These are phyloP conservation scores for Pterula multifida DNA, from an alignment of 1,284 basidiomycete species.

Conservation along the genomic window DNA sequence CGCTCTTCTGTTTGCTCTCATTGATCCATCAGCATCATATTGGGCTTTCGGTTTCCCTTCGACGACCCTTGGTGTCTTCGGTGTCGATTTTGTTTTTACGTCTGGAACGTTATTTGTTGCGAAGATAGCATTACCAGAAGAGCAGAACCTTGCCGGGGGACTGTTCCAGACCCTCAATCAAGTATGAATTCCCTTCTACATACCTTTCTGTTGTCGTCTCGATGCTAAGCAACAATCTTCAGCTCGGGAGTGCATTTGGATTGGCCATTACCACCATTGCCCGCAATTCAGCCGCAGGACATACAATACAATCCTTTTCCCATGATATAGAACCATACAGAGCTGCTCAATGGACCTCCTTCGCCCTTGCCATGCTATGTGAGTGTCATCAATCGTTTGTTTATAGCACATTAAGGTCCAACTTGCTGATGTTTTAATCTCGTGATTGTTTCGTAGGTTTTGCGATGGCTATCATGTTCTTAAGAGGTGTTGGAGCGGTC, in stretches of 20 bases:
- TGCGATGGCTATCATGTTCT: background rate
- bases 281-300: background rate
- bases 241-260: slow-evolving; percentile 1
- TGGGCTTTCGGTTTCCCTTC: slow-evolving; percentile 60
- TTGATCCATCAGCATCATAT: slow-evolving; percentile 35
- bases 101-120: slow-evolving; percentile 51
- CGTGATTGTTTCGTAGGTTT: background rate
- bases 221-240: background rate
- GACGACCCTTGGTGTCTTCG: slow-evolving; percentile 44
- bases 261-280: slow-evolving; percentile 1
- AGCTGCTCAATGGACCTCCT: slow-evolving; percentile 1
- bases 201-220: background rate
- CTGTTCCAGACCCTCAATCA: slow-evolving; percentile 32
- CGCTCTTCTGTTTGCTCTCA: slow-evolving; percentile 46
- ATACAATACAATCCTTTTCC: background rate
- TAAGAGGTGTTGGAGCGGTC: background rate
- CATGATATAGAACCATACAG: background rate
- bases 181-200: background rate
- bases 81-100: slow-evolving; percentile 54
- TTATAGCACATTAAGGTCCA: too few relatives aligned
- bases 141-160: slow-evolving; percentile 53
- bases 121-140: slow-evolving; percentile 39
- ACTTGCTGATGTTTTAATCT: too few relatives aligned
- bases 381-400: background rate
- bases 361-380: background rate